These are phyloP conservation scores for Ceratobasidium theobromae DNA, from an alignment of 1,284 basidiomycete genomes.

Conservation along the genomic window DNA sequence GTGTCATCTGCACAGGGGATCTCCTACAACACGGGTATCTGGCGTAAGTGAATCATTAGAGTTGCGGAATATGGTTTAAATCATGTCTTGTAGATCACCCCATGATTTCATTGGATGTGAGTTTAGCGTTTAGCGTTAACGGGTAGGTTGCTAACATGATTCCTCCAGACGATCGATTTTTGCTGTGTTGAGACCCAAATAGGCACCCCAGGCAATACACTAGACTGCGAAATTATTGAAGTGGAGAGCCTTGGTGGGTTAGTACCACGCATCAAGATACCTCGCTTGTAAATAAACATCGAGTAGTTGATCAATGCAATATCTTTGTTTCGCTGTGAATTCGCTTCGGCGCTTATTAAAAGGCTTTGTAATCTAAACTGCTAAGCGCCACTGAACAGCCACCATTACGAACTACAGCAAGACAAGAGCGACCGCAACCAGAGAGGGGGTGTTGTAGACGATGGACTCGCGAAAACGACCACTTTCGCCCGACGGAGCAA, in stretches of 20 bases:
- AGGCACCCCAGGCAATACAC: conserved; percentile 60
- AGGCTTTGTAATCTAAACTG: no score
- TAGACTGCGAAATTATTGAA: conserved; percentile 78
- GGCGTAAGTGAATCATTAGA: conserved; percentile 69
- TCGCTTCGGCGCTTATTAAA: no score
- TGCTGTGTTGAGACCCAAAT: conserved; percentile 83
- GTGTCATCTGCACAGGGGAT: conserved; percentile 80
- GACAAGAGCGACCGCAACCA: conserved; percentile 9
- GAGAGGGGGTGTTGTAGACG: conserved; percentile 20
- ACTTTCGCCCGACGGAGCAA: conserved; percentile 17
- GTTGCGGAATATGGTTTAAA: neutral
- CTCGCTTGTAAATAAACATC: conserved; percentile 1
- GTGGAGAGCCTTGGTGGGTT: conserved; percentile 44
- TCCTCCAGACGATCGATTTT: conserved; percentile 70
- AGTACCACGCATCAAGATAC: conserved; percentile 21
- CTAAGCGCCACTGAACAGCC: neutral
- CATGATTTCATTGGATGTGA: conserved; percentile 74
- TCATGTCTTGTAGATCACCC: conserved; percentile 65
- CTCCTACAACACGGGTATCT: conserved; percentile 75
- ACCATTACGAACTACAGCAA: conserved; percentile 15
- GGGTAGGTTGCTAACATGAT: conserved; percentile 32
- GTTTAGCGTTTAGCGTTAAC: conserved; percentile 37
- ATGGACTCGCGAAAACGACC: conserved; percentile 28
- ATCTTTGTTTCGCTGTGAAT: no score
- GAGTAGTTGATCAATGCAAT: neutral